Evolutionary conservation across 2,329 filamentous ascomycete genomes (phyloP).

Genomic region (Ascochyta lentis): DNA sequence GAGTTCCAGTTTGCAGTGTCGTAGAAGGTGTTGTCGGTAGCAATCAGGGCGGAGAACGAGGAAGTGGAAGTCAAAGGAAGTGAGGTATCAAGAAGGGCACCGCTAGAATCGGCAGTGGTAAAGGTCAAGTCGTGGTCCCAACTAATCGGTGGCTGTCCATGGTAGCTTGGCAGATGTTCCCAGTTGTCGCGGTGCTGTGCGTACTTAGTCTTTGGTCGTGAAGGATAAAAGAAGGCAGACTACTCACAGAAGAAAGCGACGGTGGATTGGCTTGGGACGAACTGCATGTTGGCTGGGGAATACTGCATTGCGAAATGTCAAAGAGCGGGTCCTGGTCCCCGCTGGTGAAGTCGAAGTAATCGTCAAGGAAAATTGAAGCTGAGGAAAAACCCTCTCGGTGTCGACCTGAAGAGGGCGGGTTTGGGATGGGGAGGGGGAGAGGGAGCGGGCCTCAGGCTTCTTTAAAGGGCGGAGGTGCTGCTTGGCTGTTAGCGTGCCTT

Average conservation of each 20-base stretch:
- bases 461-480: conserved; percentile 12
- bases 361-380: conserved; percentile 47
- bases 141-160: conserved; percentile 34
- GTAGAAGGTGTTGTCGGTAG: conserved; percentile 28
- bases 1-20: conserved; percentile 34
- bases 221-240: not conserved
- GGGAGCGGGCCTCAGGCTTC: conserved; percentile 29
- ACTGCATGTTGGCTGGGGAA: conserved; percentile 29
- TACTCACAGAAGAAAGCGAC: conserved; percentile 32
- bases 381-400: conserved; percentile 44
- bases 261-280: conserved; percentile 26
- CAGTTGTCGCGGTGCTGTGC: conserved; percentile 31
- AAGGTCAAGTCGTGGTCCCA: conserved; percentile 39
- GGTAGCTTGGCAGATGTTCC: conserved; percentile 29
- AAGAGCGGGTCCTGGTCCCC: conserved; percentile 43
- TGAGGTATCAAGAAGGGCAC: conserved; percentile 27
- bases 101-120: conserved; percentile 30
- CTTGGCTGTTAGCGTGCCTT: not conserved
- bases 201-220: not conserved
- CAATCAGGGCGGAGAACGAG: conserved; percentile 26
- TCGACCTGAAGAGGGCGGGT: conserved; percentile 38
- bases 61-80: conserved; percentile 34
- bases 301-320: conserved; percentile 43
- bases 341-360: conserved; percentile 46
- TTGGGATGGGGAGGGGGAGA: conserved; percentile 32